A percentile compares a stretch with the other conserved stretches of the same genome.
Conservation (phyloP, 768 basidiomycete species). For the Pleurotus giganteus region DNA sequence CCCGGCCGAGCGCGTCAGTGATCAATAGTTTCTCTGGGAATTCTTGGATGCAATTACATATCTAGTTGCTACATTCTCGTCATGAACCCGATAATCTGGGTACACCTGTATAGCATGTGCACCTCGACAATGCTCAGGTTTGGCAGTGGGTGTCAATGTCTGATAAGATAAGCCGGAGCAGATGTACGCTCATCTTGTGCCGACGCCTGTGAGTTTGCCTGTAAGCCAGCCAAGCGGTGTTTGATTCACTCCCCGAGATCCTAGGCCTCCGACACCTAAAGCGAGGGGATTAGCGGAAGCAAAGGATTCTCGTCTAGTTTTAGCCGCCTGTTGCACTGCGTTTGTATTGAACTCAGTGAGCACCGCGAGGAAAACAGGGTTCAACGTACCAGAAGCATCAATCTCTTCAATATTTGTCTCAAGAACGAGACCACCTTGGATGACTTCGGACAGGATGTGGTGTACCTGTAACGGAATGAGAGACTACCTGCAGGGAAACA, state of each 20-base stretch:
- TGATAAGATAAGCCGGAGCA: slow-evolving; percentile 1
- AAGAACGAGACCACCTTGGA: slow-evolving; percentile 94
- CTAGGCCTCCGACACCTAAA: slow-evolving; percentile 57
- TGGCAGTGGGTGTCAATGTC: not conserved
- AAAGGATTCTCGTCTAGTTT: slow-evolving; percentile 75
- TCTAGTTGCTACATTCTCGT: not conserved
- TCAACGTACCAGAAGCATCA: slow-evolving; percentile 56
- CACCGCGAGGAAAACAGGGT: not conserved
- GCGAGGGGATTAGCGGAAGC: slow-evolving; percentile 81
- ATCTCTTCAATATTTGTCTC: slow-evolving; percentile 94
- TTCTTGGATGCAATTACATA: not conserved
- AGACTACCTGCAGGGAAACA: not conserved
- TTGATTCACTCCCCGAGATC: slow-evolving; percentile 58
- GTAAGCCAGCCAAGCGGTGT: slow-evolving; percentile 82
- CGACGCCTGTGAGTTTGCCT: slow-evolving; percentile 65
- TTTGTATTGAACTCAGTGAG: slow-evolving; percentile 11
- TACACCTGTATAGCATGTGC: not conserved
- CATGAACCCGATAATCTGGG: not conserved
- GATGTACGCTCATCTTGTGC: slow-evolving; percentile 38
- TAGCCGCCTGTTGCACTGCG: slow-evolving; percentile 67
- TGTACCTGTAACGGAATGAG: slow-evolving; percentile 62
- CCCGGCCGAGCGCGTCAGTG: not conserved
- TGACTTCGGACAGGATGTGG: slow-evolving; percentile 92
- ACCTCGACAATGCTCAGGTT: slow-evolving; percentile 3
- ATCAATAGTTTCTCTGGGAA: not conserved